These are phyloP conservation scores for Vigna hirtella DNA, from an alignment of 306 rosid species.

Conservation along the genomic window DNA sequence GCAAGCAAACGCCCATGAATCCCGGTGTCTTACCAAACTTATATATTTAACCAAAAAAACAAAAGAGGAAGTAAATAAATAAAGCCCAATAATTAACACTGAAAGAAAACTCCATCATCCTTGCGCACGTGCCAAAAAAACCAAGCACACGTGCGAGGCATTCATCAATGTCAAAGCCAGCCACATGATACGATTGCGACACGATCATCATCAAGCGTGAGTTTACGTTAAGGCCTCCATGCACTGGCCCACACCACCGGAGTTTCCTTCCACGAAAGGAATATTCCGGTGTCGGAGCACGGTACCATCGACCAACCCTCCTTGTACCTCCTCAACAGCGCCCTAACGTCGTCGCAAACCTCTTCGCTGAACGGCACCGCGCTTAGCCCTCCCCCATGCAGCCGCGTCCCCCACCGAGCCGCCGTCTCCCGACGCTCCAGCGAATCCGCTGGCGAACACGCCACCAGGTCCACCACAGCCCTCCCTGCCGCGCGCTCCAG, in stretches of 20 bases:
- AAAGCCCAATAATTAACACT: neutral
- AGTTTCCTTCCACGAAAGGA: constrained; percentile 86
- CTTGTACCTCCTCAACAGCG: constrained; percentile 82
- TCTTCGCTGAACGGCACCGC: constrained; percentile 77
- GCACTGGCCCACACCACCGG: constrained; percentile 98
- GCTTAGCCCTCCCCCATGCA: constrained; percentile 64
- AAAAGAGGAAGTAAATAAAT: neutral
- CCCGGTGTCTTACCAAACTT: constrained; percentile 46
- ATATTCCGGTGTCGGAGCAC: constrained; percentile 75
- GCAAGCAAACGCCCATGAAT: constrained; percentile 52
- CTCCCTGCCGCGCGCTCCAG: constrained; percentile 83
- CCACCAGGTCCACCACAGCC: constrained; percentile 80
- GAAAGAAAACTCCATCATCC: constrained; percentile 22
- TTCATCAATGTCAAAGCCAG: neutral
- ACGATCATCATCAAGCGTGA: neutral
- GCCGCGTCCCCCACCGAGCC: constrained; percentile 63
- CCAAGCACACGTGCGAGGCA: constrained; percentile 59
- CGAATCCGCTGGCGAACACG: constrained; percentile 58
- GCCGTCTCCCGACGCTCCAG: constrained; percentile 81
- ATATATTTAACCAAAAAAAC: constrained; percentile 18
- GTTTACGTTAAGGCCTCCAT: constrained; percentile 71
- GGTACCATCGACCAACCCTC: constrained; percentile 90
- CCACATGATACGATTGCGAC: neutral
- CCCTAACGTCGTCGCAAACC: constrained; percentile 86
- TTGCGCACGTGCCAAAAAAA: constrained; percentile 62